Percentiles rank a stretch among this genome's conserved stretches.
These are phyloP conservation scores for Clonostachys chloroleuca DNA, from an alignment of 2,329 filamentous ascomycete species.

Conservation along the genomic window DNA sequence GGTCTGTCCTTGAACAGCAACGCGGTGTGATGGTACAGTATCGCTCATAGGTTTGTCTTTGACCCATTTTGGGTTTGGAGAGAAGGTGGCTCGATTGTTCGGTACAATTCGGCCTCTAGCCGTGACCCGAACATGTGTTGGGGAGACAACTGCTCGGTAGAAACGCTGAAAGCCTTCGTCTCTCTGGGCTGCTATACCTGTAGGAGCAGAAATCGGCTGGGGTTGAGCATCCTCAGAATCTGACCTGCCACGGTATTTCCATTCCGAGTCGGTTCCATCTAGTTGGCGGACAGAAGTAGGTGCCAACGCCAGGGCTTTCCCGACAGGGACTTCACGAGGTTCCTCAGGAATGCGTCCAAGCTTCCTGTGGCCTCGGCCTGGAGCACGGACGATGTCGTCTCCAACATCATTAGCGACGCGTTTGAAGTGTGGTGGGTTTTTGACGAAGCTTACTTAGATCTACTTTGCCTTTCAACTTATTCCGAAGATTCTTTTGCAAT, in stretches of 20 bases:
- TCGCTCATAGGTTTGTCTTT: conserved; percentile 20
- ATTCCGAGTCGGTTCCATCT: conserved; percentile 34
- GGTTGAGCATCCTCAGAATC: conserved; percentile 33
- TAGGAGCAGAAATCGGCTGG: conserved; percentile 49
- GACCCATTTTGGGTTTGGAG: conserved; percentile 45
- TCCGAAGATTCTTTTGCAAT: conserved; percentile 17
- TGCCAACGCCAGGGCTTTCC: neutral
- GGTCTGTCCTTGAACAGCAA: neutral
- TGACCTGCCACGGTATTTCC: conserved; percentile 39
- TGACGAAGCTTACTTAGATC: conserved; percentile 30
- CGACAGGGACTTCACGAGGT: conserved; percentile 4
- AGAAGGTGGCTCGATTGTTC: conserved; percentile 51
- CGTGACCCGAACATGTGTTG: conserved; percentile 62
- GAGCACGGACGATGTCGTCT: conserved; percentile 23
- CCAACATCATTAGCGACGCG: neutral
- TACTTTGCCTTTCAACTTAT: conserved; percentile 28
- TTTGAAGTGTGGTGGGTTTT: neutral
- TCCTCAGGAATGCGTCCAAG: conserved; percentile 25
- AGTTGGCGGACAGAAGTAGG: conserved; percentile 17
- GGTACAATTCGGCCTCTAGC: conserved; percentile 64
- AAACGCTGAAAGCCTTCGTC: conserved; percentile 64
- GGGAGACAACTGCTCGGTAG: conserved; percentile 64
- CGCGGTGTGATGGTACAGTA: neutral
- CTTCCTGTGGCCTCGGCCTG: conserved; percentile 11
- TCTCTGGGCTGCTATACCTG: conserved; percentile 48